A percentile compares a stretch with the other conserved stretches of the same genome.
phyloP scores from a whole-genome alignment of 2,329 filamentous ascomycete genomes.

The Penicillium capsulatum region DNA sequence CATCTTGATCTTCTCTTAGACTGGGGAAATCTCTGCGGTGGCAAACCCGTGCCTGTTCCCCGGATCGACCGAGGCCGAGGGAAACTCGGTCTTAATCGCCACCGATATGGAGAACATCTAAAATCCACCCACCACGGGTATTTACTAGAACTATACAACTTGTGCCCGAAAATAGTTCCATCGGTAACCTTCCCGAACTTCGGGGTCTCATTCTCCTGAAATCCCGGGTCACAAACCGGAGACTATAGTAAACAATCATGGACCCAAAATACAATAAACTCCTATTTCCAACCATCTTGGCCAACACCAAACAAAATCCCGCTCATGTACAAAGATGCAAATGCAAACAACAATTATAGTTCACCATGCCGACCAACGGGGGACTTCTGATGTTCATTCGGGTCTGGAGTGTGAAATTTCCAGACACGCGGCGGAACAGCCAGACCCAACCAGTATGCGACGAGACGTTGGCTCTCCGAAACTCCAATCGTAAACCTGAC shows the following conservation, averaged over 20 bases:
- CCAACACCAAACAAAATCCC: not conserved
- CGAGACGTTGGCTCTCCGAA: slow-evolving; percentile 53
- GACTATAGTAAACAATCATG: too few species aligned
- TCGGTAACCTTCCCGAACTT: too few species aligned
- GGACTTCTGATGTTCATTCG: not conserved
- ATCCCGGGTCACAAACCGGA: too few species aligned
- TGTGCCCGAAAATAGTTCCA: too few species aligned
- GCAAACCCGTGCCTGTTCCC: slow-evolving; percentile 8
- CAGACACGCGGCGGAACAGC: slow-evolving; percentile 55
- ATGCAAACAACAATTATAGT: slow-evolving; percentile 30
- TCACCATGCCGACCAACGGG: slow-evolving; percentile 33
- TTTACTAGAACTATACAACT: too few species aligned
- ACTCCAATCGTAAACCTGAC: slow-evolving; percentile 51
- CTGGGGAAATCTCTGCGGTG: slow-evolving; percentile 17
- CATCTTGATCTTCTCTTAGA: not conserved
- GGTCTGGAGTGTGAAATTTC: slow-evolving; percentile 47
- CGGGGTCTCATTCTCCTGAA: too few species aligned
- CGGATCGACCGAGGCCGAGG: slow-evolving; percentile 7
- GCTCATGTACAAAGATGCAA: slow-evolving; percentile 15
- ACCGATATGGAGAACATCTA: too few species aligned
- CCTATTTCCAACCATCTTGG: too few species aligned
- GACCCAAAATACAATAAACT: too few species aligned
- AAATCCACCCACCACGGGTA: too few species aligned
- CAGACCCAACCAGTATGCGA: slow-evolving; percentile 61
- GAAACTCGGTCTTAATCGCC: too few species aligned